These are phyloP conservation scores for Micractinium conductrix DNA, from an alignment of 139 green algal species.

Conservation along the genomic window DNA sequence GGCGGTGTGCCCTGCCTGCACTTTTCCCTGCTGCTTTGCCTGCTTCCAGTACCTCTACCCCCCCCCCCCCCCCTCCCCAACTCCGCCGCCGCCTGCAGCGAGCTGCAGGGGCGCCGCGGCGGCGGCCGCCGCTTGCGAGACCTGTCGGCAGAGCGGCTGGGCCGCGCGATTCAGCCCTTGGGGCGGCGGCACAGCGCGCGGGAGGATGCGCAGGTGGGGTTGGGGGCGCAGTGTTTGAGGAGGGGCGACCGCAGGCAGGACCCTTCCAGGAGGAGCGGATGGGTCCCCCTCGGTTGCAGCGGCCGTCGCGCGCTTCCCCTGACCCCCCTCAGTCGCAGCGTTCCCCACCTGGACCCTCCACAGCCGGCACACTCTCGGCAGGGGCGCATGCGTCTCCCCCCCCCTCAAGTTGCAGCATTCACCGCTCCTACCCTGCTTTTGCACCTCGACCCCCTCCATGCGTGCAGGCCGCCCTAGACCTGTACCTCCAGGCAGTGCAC, in stretches of 20 bases:
- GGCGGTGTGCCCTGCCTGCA: background rate
- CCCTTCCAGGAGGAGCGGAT: no score
- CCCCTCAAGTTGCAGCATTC: no score
- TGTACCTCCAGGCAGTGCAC: conserved; percentile 45
- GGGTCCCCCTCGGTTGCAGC: no score
- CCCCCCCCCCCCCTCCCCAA: background rate
- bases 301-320: no score
- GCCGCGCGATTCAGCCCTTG: conserved; percentile 31
- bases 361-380: no score
- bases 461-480: conserved; percentile 45
- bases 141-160: conserved; percentile 35
- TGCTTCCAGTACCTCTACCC: background rate
- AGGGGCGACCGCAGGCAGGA: no score
- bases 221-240: no score
- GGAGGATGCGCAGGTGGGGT: conserved; percentile 46
- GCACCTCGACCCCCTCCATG: no score
- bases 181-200: conserved; percentile 33
- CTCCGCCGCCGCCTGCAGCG: background rate
- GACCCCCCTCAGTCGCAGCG: no score
- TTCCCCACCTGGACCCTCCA: no score
- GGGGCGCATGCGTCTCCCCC: no score
- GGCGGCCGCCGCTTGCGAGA: conserved; percentile 23
- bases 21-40: background rate
- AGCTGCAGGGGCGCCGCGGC: conserved; percentile 37
- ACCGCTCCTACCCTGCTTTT: no score